phyloP scores from a whole-genome alignment of 2,329 filamentous ascomycete species.

The Rutstroemia sydowiana region DNA sequence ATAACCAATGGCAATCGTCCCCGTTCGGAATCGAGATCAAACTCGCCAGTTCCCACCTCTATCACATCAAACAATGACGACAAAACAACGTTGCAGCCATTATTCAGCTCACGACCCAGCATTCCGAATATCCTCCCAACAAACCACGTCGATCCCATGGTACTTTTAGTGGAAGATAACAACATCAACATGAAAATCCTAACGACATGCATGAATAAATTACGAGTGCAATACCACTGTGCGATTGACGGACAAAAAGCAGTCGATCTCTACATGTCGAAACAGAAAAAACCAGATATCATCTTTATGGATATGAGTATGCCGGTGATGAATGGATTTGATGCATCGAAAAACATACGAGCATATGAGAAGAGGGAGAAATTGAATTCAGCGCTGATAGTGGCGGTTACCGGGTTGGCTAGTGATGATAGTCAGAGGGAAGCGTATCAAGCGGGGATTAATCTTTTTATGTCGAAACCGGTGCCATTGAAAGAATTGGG shows the following conservation, averaged over 20 bases:
- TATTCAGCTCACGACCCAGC: background rate
- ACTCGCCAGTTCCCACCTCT: too few species aligned
- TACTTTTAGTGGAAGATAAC: constrained; percentile 38
- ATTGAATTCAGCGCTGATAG: constrained; percentile 28
- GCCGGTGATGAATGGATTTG: constrained; percentile 47
- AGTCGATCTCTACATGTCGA: too few species aligned
- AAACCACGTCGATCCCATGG: too few species aligned
- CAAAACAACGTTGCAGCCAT: background rate
- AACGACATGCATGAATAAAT: constrained; percentile 32
- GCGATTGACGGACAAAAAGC: constrained; percentile 43
- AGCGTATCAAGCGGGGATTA: constrained; percentile 30
- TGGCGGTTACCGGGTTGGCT: constrained; percentile 34
- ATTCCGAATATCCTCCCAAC: constrained; percentile 22
- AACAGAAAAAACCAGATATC: too few species aligned
- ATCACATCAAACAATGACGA: background rate
- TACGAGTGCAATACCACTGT: constrained; percentile 34
- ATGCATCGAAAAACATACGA: constrained; percentile 42
- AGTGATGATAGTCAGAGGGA: constrained; percentile 31
- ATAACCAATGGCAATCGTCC: background rate
- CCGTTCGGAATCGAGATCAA: background rate
- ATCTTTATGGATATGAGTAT: constrained; percentile 46
- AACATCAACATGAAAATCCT: constrained; percentile 36
- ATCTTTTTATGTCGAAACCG: constrained; percentile 35
- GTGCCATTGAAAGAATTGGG: constrained; percentile 35
- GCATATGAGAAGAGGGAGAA: constrained; percentile 34